Evolutionary conservation across 164 flowering plant genomes (phyloP).

Genomic region (Berberis thunbergii): DNA sequence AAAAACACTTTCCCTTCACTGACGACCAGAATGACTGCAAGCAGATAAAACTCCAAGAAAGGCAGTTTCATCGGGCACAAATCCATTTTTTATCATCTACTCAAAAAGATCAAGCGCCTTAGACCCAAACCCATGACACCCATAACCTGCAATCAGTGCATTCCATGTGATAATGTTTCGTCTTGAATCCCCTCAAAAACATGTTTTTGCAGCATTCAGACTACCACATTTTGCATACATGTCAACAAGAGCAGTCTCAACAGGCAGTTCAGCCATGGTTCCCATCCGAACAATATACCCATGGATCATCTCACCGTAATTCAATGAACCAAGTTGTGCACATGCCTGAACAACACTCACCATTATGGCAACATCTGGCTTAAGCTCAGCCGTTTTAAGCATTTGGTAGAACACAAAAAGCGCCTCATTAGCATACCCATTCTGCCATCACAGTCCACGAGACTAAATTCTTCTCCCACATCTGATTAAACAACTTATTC

Average conservation of each 20-base stretch:
- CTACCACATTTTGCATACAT: slow-evolving; percentile 81
- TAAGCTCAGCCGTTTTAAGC: slow-evolving; percentile 8
- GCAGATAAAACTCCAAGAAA: slow-evolving; percentile 20
- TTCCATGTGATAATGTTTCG: slow-evolving; percentile 15
- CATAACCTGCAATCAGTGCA: slow-evolving; percentile 20
- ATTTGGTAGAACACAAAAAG: slow-evolving; percentile 15
- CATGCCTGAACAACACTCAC: slow-evolving; percentile 19
- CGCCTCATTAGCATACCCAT: slow-evolving; percentile 17
- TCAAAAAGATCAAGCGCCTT: slow-evolving; percentile 17
- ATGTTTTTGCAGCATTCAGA: slow-evolving; percentile 8
- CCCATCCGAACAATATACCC: slow-evolving; percentile 13
- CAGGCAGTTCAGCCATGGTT: slow-evolving; percentile 3
- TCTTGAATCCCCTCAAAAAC: slow-evolving; percentile 11
- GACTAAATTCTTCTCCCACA: slow-evolving; percentile 15
- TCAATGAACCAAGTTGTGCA: slow-evolving; percentile 17
- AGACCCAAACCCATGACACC: slow-evolving; percentile 17
- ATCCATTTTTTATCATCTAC: slow-evolving; percentile 18
- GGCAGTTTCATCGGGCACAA: slow-evolving; percentile 15
- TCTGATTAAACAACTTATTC: slow-evolving; percentile 9
- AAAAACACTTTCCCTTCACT: slow-evolving; percentile 15
- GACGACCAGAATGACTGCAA: slow-evolving; percentile 24
- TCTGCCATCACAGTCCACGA: slow-evolving; percentile 20
- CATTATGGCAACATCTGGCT: slow-evolving; percentile 12
- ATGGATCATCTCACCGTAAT: slow-evolving; percentile 16
- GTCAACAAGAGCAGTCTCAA: slow-evolving; percentile 47